These are phyloP conservation scores for Dendrobium huoshanense DNA, from an alignment of 106 monocot species.

Conservation along the genomic window DNA sequence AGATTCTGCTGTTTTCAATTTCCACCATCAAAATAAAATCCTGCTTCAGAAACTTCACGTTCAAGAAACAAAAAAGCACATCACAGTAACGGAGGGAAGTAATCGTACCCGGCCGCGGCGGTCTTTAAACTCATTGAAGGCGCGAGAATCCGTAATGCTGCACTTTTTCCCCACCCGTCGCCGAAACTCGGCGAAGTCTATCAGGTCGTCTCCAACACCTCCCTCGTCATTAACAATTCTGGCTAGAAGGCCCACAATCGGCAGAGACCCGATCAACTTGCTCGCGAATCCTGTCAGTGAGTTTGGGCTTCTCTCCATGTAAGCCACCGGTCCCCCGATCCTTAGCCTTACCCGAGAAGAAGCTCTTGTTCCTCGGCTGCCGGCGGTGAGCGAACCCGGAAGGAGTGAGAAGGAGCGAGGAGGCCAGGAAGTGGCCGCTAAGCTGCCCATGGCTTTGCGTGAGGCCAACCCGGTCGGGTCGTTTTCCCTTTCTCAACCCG, in stretches of 20 bases:
- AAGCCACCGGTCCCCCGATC: constrained; percentile 23
- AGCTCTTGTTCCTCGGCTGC: background rate
- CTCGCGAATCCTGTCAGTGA: constrained; percentile 46
- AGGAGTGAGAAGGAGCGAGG: constrained; percentile 10
- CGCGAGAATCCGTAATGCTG: constrained; percentile 60
- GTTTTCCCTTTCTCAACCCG: background rate
- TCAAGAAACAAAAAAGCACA: background rate
- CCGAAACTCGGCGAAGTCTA: constrained; percentile 99
- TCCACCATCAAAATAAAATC: background rate
- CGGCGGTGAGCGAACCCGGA: background rate
- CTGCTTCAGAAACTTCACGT: background rate
- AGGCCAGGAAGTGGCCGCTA: background rate
- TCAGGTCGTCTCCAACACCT: constrained; percentile 80
- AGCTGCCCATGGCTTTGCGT: constrained; percentile 13
- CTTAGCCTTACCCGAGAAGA: background rate
- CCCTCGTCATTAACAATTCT: constrained; percentile 92
- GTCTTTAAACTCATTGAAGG: constrained; percentile 74
- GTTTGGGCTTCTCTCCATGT: constrained; percentile 83
- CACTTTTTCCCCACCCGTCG: constrained; percentile 83
- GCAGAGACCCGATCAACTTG: constrained; percentile 78
- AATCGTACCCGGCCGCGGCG: constrained; percentile 69
- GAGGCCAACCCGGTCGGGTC: background rate
- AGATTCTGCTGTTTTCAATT: background rate
- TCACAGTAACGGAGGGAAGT: background rate
- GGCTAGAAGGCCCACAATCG: constrained; percentile 74